These are phyloP conservation scores for Raphanus hybrid DNA, from an alignment of 441 rosid genomes.

Conservation along the genomic window DNA sequence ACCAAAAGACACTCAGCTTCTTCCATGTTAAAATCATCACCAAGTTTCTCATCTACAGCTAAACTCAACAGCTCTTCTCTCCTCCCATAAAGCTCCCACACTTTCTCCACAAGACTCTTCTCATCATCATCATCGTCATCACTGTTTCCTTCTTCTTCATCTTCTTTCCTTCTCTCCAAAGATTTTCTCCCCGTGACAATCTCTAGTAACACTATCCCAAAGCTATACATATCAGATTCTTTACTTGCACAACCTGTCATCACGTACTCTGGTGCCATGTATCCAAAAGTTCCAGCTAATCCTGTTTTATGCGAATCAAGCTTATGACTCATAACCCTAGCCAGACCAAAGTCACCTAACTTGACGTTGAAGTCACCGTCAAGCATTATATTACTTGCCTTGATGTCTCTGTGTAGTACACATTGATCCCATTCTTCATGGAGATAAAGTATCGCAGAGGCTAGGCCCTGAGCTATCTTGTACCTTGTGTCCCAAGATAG, in stretches of 20 bases:
- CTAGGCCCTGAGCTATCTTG: slow-evolving; percentile 66
- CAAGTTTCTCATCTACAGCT: slow-evolving; percentile 47
- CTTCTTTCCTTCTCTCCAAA: slow-evolving; percentile 47
- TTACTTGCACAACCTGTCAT: slow-evolving; percentile 82
- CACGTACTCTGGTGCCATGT: slow-evolving; percentile 78
- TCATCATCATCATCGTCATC: slow-evolving; percentile 35
- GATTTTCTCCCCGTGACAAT: slow-evolving; percentile 64
- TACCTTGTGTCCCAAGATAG: slow-evolving; percentile 60
- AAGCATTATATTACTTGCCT: slow-evolving; percentile 77
- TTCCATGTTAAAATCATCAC: slow-evolving; percentile 46
- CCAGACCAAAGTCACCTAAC: slow-evolving; percentile 83
- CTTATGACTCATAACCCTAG: slow-evolving; percentile 71
- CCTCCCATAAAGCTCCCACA: slow-evolving; percentile 70
- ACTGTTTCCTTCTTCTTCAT: slow-evolving; percentile 40
- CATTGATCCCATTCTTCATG: slow-evolving; percentile 91
- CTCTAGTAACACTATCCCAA: slow-evolving; percentile 71
- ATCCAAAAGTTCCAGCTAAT: slow-evolving; percentile 77
- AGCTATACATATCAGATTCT: slow-evolving; percentile 77
- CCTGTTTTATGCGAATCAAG: slow-evolving; percentile 74
- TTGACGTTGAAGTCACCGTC: slow-evolving; percentile 72
- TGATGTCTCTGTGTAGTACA: slow-evolving; percentile 75
- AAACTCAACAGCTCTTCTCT: slow-evolving; percentile 48
- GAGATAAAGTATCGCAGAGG: slow-evolving; percentile 69
- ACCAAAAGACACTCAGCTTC: slow-evolving; percentile 60
- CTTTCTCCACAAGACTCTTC: slow-evolving; percentile 63